These are phyloP conservation scores for Apocynum venetum DNA, from an alignment of 257 asterid genomes.

Conservation along the genomic window DNA sequence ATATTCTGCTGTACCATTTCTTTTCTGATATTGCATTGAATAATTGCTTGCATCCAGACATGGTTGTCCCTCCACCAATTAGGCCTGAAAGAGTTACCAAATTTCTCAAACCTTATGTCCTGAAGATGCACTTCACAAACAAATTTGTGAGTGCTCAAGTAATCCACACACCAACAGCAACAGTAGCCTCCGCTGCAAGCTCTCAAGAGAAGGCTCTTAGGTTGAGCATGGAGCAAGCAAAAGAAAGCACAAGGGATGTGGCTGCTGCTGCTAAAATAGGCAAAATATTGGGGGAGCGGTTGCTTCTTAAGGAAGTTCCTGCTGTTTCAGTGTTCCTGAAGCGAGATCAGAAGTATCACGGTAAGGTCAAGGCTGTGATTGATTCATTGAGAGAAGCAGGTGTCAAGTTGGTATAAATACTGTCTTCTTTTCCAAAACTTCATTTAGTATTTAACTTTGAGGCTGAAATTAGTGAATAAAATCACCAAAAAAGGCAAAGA, in stretches of 20 bases:
- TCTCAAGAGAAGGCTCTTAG: constrained; percentile 86
- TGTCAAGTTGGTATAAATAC: constrained; percentile 47
- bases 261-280: constrained; percentile 96
- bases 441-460: background rate
- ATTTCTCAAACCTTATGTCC: constrained; percentile 77
- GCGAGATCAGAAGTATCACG: constrained; percentile 81
- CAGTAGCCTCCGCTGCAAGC: constrained; percentile 88
- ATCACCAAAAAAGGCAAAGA: background rate
- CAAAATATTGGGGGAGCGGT: constrained; percentile 69
- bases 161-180: constrained; percentile 82
- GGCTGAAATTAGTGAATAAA: constrained; percentile 1
- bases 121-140: constrained; percentile 84
- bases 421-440: background rate
- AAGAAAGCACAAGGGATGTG: constrained; percentile 71
- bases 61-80: constrained; percentile 77
- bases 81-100: constrained; percentile 61
- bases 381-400: constrained; percentile 72
- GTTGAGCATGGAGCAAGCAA: constrained; percentile 50
- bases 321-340: constrained; percentile 65
- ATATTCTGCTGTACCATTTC: background rate
- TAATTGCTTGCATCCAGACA: constrained; percentile 26
- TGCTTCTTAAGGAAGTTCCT: constrained; percentile 56
- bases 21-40: background rate
- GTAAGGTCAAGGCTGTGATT: constrained; percentile 81
- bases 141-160: constrained; percentile 81